Conservation (phyloP, 352 stramenopile species). For the Globisporangium carolinianum region DNA sequence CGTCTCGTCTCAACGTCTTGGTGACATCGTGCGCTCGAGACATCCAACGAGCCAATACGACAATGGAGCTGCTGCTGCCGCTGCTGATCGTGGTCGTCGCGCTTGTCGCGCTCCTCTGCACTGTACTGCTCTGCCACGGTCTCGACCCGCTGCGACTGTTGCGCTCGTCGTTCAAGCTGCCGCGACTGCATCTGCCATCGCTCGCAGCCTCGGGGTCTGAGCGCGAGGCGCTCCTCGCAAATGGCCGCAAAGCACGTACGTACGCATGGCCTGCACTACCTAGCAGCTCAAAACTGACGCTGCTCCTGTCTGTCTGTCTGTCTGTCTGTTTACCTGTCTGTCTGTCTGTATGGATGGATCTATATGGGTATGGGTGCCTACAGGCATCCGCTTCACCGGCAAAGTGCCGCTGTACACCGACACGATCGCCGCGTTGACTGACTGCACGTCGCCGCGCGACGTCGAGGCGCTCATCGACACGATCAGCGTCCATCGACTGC, state of each 20-base stretch:
- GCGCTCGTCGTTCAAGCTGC: slow-evolving; percentile 51
- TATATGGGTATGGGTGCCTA: background rate
- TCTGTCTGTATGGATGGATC: background rate
- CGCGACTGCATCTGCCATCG: slow-evolving; percentile 31
- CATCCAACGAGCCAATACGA: background rate
- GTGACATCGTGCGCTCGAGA: background rate
- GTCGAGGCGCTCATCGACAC: slow-evolving; percentile 57
- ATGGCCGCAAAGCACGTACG: slow-evolving; percentile 30
- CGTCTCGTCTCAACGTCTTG: background rate
- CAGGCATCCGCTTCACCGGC: slow-evolving; percentile 48
- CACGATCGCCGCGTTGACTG: slow-evolving; percentile 39
- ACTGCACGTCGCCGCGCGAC: slow-evolving; percentile 30
- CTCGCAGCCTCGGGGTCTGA: slow-evolving; percentile 29
- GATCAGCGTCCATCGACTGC: slow-evolving; percentile 38
- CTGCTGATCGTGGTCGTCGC: slow-evolving; percentile 32
- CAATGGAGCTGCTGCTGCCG: slow-evolving; percentile 33
- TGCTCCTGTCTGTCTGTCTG: too few relatives aligned
- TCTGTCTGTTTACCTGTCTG: background rate
- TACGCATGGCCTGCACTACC: background rate
- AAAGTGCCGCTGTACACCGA: slow-evolving; percentile 68
- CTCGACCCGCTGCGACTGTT: slow-evolving; percentile 55
- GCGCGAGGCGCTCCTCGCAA: slow-evolving; percentile 39
- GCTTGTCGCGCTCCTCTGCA: slow-evolving; percentile 31
- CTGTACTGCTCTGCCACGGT: slow-evolving; percentile 42
- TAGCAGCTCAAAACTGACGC: too few relatives aligned